These are phyloP conservation scores for Penicillium malachiteum DNA, from an alignment of 495 filamentous ascomycete genomes.

Conservation along the genomic window DNA sequence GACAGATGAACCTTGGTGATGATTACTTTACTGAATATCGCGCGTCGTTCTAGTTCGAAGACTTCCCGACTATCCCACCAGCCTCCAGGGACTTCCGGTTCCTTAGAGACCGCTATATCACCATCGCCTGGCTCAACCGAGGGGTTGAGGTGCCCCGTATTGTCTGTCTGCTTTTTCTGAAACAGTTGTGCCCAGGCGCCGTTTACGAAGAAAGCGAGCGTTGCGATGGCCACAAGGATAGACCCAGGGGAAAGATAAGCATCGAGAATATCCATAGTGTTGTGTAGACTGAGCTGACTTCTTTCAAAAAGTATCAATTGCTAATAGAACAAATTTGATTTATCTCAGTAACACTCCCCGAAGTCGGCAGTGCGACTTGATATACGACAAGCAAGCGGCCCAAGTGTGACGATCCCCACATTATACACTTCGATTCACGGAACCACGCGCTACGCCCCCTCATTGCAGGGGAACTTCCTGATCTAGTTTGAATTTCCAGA, in stretches of 20 bases:
- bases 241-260: conserved; percentile 14
- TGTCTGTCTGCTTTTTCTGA: not conserved
- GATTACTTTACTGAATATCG: conserved; percentile 50
- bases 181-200: conserved; percentile 13
- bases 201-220: conserved; percentile 10
- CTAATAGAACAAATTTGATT: not conserved
- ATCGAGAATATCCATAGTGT: conserved; percentile 17
- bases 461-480: conserved; percentile 18
- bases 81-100: conserved; percentile 40
- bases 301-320: not conserved
- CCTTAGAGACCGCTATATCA: conserved; percentile 29
- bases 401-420: conserved; percentile 18
- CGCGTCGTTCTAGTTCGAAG: conserved; percentile 52
- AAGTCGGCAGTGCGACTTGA: conserved; percentile 4
- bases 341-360: not conserved
- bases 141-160: not conserved
- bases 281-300: not conserved
- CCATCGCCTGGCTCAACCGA: not conserved
- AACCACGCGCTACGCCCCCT: conserved; percentile 11
- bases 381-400: conserved; percentile 18
- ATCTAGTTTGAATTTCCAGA: conserved; percentile 14
- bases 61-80: conserved; percentile 46
- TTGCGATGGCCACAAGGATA: conserved; percentile 15
- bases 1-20: too few species aligned
- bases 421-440: conserved; percentile 14